Percentiles rank a stretch among this genome's conserved stretches.
phyloP scores from a whole-genome alignment of 129 eudicot genomes.

The Escallonia herrerae region DNA sequence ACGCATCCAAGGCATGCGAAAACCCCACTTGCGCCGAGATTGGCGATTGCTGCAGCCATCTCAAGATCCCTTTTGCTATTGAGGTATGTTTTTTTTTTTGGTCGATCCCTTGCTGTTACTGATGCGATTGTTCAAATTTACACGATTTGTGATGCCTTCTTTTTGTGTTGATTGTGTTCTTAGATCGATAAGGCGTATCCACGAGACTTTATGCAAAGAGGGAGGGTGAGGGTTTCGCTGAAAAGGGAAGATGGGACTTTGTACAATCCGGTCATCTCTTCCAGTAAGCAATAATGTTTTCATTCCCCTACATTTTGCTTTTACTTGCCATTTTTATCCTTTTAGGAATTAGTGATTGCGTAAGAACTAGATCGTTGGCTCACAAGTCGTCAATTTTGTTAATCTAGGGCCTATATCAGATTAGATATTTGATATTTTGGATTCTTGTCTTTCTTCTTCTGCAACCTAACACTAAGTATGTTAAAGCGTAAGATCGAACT shows the following conservation, averaged over 20 bases:
- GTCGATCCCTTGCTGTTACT: not conserved
- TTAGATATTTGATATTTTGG: too few species aligned
- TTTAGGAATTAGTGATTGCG: too few species aligned
- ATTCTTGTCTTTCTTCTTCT: too few species aligned
- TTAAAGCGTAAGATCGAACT: too few species aligned
- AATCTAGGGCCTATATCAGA: too few species aligned
- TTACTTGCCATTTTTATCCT: not conserved
- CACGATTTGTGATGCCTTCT: not conserved
- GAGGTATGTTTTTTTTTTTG: conserved; percentile 60
- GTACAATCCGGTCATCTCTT: conserved; percentile 54
- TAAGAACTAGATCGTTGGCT: too few species aligned
- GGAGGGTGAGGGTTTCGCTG: conserved; percentile 80
- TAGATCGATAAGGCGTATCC: conserved; percentile 91
- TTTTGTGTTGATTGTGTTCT: too few species aligned
- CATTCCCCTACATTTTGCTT: not conserved
- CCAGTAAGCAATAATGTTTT: conserved; percentile 50
- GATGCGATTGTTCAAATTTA: not conserved
- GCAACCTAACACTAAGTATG: too few species aligned
- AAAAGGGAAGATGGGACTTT: conserved; percentile 73
- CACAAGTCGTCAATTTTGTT: too few species aligned
- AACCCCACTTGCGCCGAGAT: conserved; percentile 80
- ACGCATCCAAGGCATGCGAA: conserved; percentile 68
- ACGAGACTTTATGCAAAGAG: conserved; percentile 91
- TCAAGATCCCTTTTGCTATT: conserved; percentile 66
- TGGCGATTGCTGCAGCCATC: conserved; percentile 69